Conservation (phyloP, 371 early-diverging fungal genomes). For the Apophysomyces trapeziformis region DNA sequence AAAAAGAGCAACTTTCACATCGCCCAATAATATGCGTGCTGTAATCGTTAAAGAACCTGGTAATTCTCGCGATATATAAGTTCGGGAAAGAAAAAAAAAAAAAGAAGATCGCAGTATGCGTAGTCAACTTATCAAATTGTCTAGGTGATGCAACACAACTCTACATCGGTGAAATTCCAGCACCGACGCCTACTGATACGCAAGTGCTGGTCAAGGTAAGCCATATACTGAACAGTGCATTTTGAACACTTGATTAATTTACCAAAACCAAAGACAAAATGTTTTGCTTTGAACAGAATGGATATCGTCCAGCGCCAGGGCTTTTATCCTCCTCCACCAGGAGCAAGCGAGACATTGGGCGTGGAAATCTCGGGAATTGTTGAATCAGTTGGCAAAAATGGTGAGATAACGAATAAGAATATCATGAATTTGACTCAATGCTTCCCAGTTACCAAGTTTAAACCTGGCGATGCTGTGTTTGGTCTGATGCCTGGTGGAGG, state of each 20-base stretch:
- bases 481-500: slow-evolving; percentile 76
- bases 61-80: not conserved
- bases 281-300: slow-evolving; percentile 77
- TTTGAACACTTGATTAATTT: slow-evolving; percentile 2
- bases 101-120: not conserved
- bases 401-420: slow-evolving; percentile 21
- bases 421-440: not conserved
- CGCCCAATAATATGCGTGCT: slow-evolving; percentile 31
- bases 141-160: slow-evolving; percentile 61
- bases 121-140: not conserved
- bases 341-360: slow-evolving; percentile 71
- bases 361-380: slow-evolving; percentile 78
- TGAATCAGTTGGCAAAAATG: slow-evolving; percentile 52
- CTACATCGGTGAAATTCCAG: slow-evolving; percentile 56
- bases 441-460: slow-evolving; percentile 47
- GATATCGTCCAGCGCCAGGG: slow-evolving; percentile 79
- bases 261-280: slow-evolving; percentile 44
- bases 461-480: slow-evolving; percentile 70
- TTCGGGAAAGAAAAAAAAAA: not conserved
- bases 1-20: too few species aligned
- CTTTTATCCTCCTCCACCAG: slow-evolving; percentile 70
- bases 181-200: slow-evolving; percentile 55
- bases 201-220: slow-evolving; percentile 72
- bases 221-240: not conserved
- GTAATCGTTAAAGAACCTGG: slow-evolving; percentile 44